Percentiles rank a stretch among this genome's conserved stretches.
phyloP scores from a whole-genome alignment of 768 basidiomycete species.

The Dendrothele bispora region DNA sequence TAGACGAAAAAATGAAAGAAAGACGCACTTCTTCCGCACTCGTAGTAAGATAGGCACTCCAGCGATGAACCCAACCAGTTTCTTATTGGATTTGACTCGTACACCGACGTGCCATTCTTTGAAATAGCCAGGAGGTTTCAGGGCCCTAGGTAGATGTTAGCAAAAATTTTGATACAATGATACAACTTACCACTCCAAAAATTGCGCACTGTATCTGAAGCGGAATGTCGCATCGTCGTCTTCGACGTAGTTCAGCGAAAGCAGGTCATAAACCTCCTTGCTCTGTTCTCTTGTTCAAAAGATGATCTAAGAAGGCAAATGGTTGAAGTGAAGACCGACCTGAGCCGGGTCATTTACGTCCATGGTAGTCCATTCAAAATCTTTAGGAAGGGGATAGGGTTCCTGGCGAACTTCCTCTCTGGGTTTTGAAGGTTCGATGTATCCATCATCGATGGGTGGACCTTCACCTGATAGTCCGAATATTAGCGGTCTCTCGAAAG shows the following conservation, averaged over 20 bases:
- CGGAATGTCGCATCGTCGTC: constrained; percentile 96
- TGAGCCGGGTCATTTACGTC: constrained; percentile 78
- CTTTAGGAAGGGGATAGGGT: constrained; percentile 83
- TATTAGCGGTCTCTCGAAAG: neutral
- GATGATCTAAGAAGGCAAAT: constrained; percentile 5
- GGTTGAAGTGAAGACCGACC: constrained; percentile 37
- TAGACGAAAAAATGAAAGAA: constrained; percentile 1
- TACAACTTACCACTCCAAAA: constrained; percentile 77
- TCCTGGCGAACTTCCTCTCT: constrained; percentile 83
- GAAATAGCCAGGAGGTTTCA: constrained; percentile 90
- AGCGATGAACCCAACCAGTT: constrained; percentile 95
- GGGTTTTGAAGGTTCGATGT: constrained; percentile 81
- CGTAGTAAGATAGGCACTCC: constrained; percentile 86
- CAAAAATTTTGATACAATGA: neutral
- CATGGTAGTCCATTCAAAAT: constrained; percentile 88
- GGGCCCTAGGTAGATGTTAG: constrained; percentile 59
- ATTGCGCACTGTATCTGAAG: constrained; percentile 94
- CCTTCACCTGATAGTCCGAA: constrained; percentile 50
- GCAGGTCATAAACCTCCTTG: constrained; percentile 88
- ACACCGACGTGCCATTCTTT: constrained; percentile 97
- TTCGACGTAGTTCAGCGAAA: constrained; percentile 95
- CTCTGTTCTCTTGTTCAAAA: constrained; percentile 53
- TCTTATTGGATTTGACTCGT: constrained; percentile 85
- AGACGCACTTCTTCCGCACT: constrained; percentile 77
- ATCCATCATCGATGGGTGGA: constrained; percentile 73